phyloP scores from a whole-genome alignment of 495 filamentous ascomycete species.

The Penicillium simplicissimum region DNA sequence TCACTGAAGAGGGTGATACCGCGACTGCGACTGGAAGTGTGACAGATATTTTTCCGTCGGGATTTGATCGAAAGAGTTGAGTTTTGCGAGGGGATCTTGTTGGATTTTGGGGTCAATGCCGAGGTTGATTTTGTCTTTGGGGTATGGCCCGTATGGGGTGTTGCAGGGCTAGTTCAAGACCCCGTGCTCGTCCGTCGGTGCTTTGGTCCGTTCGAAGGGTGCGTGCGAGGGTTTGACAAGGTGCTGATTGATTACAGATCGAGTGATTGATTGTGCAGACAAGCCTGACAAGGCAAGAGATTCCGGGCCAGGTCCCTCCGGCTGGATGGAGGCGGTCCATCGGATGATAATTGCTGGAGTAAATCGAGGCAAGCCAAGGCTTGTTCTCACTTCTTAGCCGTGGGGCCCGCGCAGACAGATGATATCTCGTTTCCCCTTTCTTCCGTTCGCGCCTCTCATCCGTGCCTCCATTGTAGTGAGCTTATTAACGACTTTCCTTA shows the following conservation, averaged over 20 bases:
- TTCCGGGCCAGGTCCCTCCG: neutral
- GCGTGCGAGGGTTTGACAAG: neutral
- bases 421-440: neutral
- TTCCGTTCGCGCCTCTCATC: neutral
- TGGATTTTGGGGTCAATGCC: neutral
- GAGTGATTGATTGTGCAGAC: neutral
- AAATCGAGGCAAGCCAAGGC: neutral
- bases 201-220: neutral
- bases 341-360: neutral
- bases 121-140: neutral
- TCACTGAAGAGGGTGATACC: neutral
- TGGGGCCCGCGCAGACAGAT: neutral
- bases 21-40: neutral
- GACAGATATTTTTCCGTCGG: neutral
- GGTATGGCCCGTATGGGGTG: neutral
- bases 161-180: neutral
- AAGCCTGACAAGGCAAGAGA: neutral
- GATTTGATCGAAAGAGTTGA: neutral
- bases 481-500: neutral
- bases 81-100: neutral
- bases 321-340: neutral
- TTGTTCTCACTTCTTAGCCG: neutral
- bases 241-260: neutral
- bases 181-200: neutral
- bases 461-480: too few relatives aligned